Percentiles rank a stretch among this genome's conserved stretches.
Evolutionary conservation across 2,329 filamentous ascomycete species (phyloP).

Genomic region (Stemphylium beticola): DNA sequence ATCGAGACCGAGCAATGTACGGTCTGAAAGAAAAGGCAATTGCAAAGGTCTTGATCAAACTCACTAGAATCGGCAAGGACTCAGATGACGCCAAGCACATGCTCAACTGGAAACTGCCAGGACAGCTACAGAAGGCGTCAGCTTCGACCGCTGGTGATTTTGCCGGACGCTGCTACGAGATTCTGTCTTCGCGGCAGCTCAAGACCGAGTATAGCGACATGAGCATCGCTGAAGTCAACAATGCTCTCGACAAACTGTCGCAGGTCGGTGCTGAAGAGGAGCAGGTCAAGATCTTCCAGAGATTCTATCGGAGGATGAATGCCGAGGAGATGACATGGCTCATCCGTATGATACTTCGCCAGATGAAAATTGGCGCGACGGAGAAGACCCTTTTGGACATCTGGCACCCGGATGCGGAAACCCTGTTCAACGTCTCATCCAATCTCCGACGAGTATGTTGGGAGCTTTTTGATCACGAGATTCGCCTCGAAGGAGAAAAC

Average conservation of each 20-base stretch:
- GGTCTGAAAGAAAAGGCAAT: conserved; percentile 92
- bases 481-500: conserved; percentile 76
- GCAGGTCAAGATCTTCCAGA: conserved; percentile 78
- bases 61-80: conserved; percentile 89
- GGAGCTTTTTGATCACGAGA: conserved; percentile 78
- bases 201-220: conserved; percentile 75
- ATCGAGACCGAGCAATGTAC: conserved; percentile 90
- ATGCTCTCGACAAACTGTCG: conserved; percentile 78
- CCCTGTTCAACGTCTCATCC: conserved; percentile 83
- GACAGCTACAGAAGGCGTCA: conserved; percentile 54
- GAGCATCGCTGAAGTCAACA: conserved; percentile 89
- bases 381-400: conserved; percentile 84
- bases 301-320: conserved; percentile 91
- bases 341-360: conserved; percentile 87
- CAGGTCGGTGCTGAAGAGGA: conserved; percentile 79
- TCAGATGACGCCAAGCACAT: conserved; percentile 87
- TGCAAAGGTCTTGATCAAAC: conserved; percentile 86
- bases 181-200: conserved; percentile 83
- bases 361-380: conserved; percentile 76
- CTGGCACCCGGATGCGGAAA: conserved; percentile 61
- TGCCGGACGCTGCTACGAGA: conserved; percentile 84
- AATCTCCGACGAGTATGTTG: conserved; percentile 91
- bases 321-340: conserved; percentile 93
- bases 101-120: conserved; percentile 90
- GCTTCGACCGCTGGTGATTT: conserved; percentile 82